Conservation (phyloP, 1,139 yeast genomes). For the Suhomyces anneliseae region DNA sequence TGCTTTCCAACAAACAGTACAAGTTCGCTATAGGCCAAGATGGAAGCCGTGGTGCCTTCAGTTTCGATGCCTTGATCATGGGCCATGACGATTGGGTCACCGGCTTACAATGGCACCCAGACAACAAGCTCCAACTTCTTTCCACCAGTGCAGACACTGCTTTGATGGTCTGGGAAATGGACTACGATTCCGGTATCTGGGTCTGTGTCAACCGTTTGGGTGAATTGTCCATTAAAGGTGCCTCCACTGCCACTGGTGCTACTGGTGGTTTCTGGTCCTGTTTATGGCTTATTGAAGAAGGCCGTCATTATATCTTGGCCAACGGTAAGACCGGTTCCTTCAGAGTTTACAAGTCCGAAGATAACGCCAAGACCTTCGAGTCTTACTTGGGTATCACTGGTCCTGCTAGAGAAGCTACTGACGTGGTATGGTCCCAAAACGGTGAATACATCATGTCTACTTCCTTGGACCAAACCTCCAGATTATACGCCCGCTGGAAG, state of each 20-base stretch:
- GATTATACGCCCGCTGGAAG: slow-evolving; percentile 72
- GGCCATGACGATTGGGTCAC: slow-evolving; percentile 99
- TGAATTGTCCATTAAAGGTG: slow-evolving; percentile 92
- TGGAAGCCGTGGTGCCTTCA: slow-evolving; percentile 49
- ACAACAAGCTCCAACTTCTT: slow-evolving; percentile 54
- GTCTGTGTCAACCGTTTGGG: slow-evolving; percentile 79
- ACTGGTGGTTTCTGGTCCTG: slow-evolving; percentile 97
- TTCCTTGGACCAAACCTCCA: slow-evolving; percentile 88
- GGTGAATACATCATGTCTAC: slow-evolving; percentile 75
- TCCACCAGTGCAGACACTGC: slow-evolving; percentile 95
- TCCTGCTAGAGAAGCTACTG: slow-evolving; percentile 71
- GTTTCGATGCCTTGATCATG: slow-evolving; percentile 90
- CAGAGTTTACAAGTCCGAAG: slow-evolving; percentile 63
- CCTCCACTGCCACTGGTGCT: slow-evolving; percentile 97
- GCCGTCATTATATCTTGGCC: slow-evolving; percentile 55
- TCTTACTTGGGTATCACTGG: slow-evolving; percentile 73
- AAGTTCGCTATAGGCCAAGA: slow-evolving; percentile 43
- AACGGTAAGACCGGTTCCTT: slow-evolving; percentile 93
- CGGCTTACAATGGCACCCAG: slow-evolving; percentile 78
- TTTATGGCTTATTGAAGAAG: slow-evolving; percentile 62
- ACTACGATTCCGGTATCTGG: slow-evolving; percentile 87
- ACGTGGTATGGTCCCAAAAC: slow-evolving; percentile 70
- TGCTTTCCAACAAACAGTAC: slow-evolving; percentile 67
- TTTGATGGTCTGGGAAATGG: slow-evolving; percentile 95
- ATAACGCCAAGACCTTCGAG: slow-evolving; percentile 44